Conservation (phyloP, 441 rosid species). For the Erodium texanum region DNA sequence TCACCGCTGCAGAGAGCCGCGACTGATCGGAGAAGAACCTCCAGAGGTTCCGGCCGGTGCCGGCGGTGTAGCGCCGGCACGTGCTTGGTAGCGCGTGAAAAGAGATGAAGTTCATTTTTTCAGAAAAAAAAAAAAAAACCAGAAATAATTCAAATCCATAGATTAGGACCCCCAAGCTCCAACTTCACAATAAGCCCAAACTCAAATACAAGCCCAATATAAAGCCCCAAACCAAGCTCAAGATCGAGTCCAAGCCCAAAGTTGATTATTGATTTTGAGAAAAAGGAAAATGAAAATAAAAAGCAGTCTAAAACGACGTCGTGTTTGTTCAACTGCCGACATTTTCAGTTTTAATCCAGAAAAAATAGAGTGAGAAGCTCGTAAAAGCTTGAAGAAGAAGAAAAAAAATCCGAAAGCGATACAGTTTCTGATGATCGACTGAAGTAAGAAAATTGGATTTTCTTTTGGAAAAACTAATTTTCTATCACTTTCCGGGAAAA, state of each 20-base stretch:
- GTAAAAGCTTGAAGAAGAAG: background rate
- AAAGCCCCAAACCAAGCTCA: background rate
- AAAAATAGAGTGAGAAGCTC: background rate
- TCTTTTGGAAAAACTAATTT: background rate
- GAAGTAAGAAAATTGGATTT: background rate
- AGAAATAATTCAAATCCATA: background rate
- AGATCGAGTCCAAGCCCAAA: background rate
- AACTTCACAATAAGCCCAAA: no score
- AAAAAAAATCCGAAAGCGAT: background rate
- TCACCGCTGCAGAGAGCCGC: constrained; percentile 22
- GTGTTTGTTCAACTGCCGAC: background rate
- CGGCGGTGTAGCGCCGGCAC: background rate
- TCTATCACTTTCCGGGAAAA: background rate
- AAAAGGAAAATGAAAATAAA: no score
- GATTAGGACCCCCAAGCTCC: no score
- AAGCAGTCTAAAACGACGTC: background rate
- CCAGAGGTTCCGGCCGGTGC: background rate
- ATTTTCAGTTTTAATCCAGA: background rate
- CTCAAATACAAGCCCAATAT: background rate
- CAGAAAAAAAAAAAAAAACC: background rate
- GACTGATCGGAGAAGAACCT: constrained; percentile 25
- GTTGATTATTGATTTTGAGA: background rate
- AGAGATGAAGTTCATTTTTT: no score
- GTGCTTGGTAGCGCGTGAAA: background rate
- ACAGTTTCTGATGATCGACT: background rate